phyloP scores from a whole-genome alignment of 352 stramenopile species.

The Phytophthora europaea region DNA sequence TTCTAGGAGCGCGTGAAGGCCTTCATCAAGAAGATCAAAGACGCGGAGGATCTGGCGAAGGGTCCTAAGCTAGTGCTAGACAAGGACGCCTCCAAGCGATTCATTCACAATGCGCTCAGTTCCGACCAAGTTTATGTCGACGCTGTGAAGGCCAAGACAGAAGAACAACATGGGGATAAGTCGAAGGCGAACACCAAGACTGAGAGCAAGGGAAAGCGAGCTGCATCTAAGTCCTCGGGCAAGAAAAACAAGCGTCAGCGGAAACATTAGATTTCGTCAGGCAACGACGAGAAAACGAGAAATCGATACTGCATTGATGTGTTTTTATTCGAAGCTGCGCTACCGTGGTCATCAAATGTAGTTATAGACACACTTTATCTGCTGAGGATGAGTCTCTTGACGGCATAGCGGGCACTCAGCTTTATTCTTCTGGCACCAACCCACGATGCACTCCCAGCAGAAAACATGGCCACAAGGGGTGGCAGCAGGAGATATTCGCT shows the following conservation, averaged over 20 bases:
- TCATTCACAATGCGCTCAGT: conserved; percentile 88
- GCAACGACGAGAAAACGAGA: not conserved
- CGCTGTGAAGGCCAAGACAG: conserved; percentile 65
- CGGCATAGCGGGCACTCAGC: conserved; percentile 92
- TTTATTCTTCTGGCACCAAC: conserved; percentile 94
- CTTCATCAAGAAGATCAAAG: conserved; percentile 93
- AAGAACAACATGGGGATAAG: conserved; percentile 22
- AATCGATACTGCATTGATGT: conserved; percentile 43
- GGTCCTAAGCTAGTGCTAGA: conserved; percentile 80
- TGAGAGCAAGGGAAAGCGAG: conserved; percentile 41
- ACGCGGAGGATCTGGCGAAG: conserved; percentile 86
- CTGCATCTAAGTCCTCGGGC: conserved; percentile 33
- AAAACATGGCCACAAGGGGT: conserved; percentile 94
- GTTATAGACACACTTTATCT: conserved; percentile 94
- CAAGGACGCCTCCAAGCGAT: conserved; percentile 82
- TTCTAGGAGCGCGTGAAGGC: conserved; percentile 84
- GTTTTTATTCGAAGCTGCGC: conserved; percentile 23
- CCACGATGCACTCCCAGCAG: conserved; percentile 95
- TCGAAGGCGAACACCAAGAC: conserved; percentile 53
- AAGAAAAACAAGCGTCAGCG: conserved; percentile 70
- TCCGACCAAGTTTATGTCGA: conserved; percentile 88
- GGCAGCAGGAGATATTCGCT: conserved; percentile 74
- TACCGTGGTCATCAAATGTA: conserved; percentile 64
- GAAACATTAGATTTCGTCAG: conserved; percentile 47
- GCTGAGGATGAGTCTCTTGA: conserved; percentile 87